These are phyloP conservation scores for Ceratocystis diversiconidia DNA, from an alignment of 2,329 filamentous ascomycete genomes.

Conservation along the genomic window DNA sequence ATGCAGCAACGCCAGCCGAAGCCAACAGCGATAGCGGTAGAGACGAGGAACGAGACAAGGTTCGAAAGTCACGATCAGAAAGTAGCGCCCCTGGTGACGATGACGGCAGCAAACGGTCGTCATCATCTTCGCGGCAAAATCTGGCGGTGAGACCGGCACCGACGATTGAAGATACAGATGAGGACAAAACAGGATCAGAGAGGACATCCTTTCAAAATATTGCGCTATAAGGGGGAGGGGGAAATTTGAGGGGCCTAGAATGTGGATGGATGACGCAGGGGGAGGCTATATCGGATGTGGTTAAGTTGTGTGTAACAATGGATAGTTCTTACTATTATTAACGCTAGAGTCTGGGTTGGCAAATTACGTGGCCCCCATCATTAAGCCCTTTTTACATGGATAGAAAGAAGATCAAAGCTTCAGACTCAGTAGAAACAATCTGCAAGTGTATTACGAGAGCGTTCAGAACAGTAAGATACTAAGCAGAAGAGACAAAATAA, in stretches of 20 bases:
- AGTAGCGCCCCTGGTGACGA: conserved; percentile 22
- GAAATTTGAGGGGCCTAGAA: background rate
- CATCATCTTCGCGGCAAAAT: conserved; percentile 35
- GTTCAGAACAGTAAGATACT: background rate
- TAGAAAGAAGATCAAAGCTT: no score
- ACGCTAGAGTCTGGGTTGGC: background rate
- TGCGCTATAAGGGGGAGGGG: conserved; percentile 2
- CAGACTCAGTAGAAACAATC: background rate
- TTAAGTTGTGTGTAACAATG: background rate
- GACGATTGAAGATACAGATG: conserved; percentile 9
- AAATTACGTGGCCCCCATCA: background rate
- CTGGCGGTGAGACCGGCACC: conserved; percentile 9
- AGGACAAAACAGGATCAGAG: conserved; percentile 3
- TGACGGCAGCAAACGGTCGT: conserved; percentile 17
- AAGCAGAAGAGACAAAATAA: background rate
- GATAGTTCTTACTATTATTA: background rate
- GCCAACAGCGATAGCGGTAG: background rate
- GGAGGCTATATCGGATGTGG: background rate
- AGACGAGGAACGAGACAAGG: background rate
- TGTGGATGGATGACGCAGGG: background rate
- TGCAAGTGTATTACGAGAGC: background rate
- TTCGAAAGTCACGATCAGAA: background rate
- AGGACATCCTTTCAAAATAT: conserved; percentile 17
- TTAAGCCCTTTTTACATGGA: background rate
- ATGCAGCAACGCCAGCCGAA: background rate